phyloP scores from a whole-genome alignment of 1,139 yeast genomes.

The Chernovozyma aurita region DNA sequence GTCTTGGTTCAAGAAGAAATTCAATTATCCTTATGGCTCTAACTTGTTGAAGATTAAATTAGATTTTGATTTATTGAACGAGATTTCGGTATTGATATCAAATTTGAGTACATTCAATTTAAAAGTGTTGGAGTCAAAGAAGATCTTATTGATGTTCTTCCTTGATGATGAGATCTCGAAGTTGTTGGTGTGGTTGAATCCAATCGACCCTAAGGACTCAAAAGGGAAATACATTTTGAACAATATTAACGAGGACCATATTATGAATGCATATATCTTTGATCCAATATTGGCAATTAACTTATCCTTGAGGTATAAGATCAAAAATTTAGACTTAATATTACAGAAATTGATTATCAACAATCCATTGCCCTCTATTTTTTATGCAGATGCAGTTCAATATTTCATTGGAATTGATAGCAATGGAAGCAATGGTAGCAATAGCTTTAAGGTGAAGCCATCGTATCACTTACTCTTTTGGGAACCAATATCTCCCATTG shows the following conservation, averaged over 20 bases:
- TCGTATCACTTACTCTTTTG: slow-evolving; percentile 58
- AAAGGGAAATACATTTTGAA: slow-evolving; percentile 32
- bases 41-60: slow-evolving; percentile 68
- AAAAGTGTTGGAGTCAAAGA: slow-evolving; percentile 37
- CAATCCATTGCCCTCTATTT: slow-evolving; percentile 60
- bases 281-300: slow-evolving; percentile 75
- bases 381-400: slow-evolving; percentile 62
- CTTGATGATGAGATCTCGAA: slow-evolving; percentile 72
- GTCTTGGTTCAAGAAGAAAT: slow-evolving; percentile 69
- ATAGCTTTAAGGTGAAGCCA: slow-evolving; percentile 24
- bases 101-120: slow-evolving; percentile 19
- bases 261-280: slow-evolving; percentile 55
- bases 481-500: slow-evolving; percentile 78
- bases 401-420: slow-evolving; percentile 48
- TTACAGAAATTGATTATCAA: slow-evolving; percentile 45
- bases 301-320: slow-evolving; percentile 56
- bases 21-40: slow-evolving; percentile 80
- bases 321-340: slow-evolving; percentile 37
- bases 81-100: slow-evolving; percentile 39
- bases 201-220: slow-evolving; percentile 47
- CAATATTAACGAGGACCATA: slow-evolving; percentile 31
- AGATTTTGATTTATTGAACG: slow-evolving; percentile 57
- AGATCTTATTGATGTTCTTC: slow-evolving; percentile 53
- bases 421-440: slow-evolving; percentile 15
- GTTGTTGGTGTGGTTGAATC: slow-evolving; percentile 76